phyloP scores from a whole-genome alignment of 2,329 filamentous ascomycete genomes.

The Cryphonectria nitschkei region DNA sequence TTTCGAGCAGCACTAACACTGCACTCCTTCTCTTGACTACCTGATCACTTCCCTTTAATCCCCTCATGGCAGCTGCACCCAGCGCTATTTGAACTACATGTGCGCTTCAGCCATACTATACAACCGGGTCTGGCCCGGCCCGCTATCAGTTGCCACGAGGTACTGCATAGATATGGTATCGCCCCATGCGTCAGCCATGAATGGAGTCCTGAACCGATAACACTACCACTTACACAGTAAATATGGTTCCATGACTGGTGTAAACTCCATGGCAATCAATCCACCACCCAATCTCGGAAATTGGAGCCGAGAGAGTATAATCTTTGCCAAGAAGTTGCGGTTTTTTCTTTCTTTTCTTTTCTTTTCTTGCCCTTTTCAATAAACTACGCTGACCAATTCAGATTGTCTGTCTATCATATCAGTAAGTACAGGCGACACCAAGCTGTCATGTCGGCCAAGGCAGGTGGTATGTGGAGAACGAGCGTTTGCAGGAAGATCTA shows the following conservation, averaged over 20 bases:
- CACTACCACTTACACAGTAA: neutral
- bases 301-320: neutral
- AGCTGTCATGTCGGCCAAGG: neutral
- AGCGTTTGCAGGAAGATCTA: neutral
- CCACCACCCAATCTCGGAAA: neutral
- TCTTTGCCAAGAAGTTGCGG: no score
- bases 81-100: neutral
- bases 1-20: neutral
- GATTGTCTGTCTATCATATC: neutral
- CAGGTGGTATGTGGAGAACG: neutral
- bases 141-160: constrained; percentile 3
- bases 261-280: neutral
- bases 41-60: neutral
- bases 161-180: constrained; percentile 2
- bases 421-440: neutral
- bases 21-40: neutral
- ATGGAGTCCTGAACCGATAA: constrained; percentile 15
- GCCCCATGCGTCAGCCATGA: neutral
- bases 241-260: neutral
- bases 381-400: neutral
- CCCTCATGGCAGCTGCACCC: neutral
- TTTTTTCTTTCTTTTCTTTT: neutral
- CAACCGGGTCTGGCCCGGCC: neutral
- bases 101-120: neutral
- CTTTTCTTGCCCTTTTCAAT: neutral